Evolutionary conservation across 148 eudicot genomes (phyloP), one percentile per base, ranked within the genome.

Genomic region (Cornus kousa): DNA sequence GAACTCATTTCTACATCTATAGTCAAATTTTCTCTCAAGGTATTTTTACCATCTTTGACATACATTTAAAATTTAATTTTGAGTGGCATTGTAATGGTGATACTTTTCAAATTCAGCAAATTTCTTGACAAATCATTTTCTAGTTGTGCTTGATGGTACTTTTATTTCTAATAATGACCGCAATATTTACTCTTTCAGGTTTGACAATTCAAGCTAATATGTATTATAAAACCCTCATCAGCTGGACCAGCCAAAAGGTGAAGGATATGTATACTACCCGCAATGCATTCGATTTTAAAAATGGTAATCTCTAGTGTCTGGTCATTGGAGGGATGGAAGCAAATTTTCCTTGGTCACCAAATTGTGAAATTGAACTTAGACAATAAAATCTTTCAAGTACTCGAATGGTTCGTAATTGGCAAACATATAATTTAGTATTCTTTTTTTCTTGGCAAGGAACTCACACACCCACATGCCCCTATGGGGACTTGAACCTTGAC

Each of bases 191-290:
- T 82, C 55, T 81, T 76, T 65, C 90, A 96, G 98, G 98, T 79
- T 85, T 94, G 88, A 94, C 99, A 17, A 87, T 97, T 74, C 98
- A 97, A 89, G 95, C 99, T 43, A 97, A 97, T 82, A 83, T 94
- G 89, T 97, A 91, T 74, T 90, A 91, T 74, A 94, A 94, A 88
- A 86, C 91, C 90, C 96, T 97, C 79, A 97, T 94, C 80, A 94
- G 83, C 82, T 97, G 99, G 99, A 90, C 98, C 77, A 94, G 98
- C 87, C 95, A 97, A 83, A 94, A 92, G 87, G 91, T 97, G 92
- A 94, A 94, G 78, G 91, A 97, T 79, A 78, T 94, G 79, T 89
- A 82, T 74, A 82, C 87, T 69, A 87, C 87, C 71, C 91, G 85
- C 79, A 97, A 96, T 86, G 92, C 95, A 70, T 92, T 97, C 74